phyloP scores from a whole-genome alignment of 306 rosid species.

The Corylus avellana region DNA sequence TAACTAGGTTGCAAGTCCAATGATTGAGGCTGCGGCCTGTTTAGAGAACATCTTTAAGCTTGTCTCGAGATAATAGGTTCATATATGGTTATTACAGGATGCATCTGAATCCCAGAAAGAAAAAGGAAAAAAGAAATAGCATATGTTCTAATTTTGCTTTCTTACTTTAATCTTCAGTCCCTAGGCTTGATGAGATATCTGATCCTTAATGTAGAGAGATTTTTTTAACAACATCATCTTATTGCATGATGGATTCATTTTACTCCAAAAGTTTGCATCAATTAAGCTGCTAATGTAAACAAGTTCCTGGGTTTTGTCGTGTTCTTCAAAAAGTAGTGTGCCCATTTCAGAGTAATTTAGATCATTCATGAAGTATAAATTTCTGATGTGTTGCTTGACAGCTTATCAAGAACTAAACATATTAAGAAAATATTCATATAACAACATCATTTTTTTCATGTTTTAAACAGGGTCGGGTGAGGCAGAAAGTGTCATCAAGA shows the following conservation, averaged over 20 bases:
- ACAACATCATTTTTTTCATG: conserved; percentile 18
- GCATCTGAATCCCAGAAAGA: too few relatives aligned
- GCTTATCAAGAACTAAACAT: neutral
- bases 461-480: conserved; percentile 69
- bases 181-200: neutral
- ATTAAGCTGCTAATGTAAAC: neutral
- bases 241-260: neutral
- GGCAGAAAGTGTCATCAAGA: conserved; percentile 78
- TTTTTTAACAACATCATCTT: neutral
- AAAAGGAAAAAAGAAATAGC: neutral
- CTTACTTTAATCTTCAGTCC: neutral
- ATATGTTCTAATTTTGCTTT: neutral
- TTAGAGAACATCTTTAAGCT: neutral
- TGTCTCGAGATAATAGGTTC: neutral
- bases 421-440: neutral
- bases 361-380: conserved; percentile 3
- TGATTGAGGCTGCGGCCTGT: neutral
- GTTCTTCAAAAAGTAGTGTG: neutral
- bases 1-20: neutral
- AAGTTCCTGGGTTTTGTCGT: neutral
- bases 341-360: neutral
- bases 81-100: neutral
- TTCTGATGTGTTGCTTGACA: neutral
- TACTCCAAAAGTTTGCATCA: conserved; percentile 3
- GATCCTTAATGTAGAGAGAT: neutral